Percentiles rank a stretch among this genome's conserved stretches.
Evolutionary conservation across 768 basidiomycete genomes (phyloP).

Genomic region (Serendipita sp.): DNA sequence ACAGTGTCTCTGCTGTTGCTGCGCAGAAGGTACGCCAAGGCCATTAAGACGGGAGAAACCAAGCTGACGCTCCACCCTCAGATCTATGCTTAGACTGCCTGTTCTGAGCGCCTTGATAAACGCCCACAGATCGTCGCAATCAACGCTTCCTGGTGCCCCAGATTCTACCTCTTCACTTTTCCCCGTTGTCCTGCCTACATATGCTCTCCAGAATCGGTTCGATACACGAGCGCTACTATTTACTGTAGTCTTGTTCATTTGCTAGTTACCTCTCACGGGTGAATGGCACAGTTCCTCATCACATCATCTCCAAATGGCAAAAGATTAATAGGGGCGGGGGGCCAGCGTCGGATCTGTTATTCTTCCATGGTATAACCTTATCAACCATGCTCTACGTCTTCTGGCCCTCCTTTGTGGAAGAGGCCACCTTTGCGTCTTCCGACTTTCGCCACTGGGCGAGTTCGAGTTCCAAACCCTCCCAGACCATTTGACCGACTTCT

Average conservation of each 20-base stretch:
- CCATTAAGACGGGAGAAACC: background rate
- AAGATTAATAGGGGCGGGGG: background rate
- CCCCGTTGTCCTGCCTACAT: background rate
- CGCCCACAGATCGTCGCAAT: background rate
- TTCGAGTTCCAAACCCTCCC: slow-evolving; percentile 59
- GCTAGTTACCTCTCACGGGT: background rate
- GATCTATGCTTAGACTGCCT: background rate
- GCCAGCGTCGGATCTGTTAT: background rate
- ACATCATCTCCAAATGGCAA: background rate
- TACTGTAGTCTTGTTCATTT: too few relatives aligned
- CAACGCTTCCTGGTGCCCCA: background rate
- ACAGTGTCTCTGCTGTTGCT: slow-evolving; percentile 37
- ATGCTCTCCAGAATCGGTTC: background rate
- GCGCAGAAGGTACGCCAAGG: slow-evolving; percentile 32
- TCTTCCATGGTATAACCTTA: background rate
- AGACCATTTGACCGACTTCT: slow-evolving; percentile 26
- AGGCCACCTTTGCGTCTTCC: background rate
- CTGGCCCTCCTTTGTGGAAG: background rate
- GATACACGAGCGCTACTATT: too few relatives aligned
- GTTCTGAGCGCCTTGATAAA: background rate
- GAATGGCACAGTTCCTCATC: background rate
- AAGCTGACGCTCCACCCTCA: slow-evolving; percentile 19
- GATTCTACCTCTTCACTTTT: background rate
- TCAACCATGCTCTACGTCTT: background rate
- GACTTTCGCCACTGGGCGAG: slow-evolving; percentile 39